Percentiles rank a stretch among this genome's conserved stretches.
Evolutionary conservation across 1,284 basidiomycete species (phyloP).

Genomic region (Rhizopogon hawkerae): DNA sequence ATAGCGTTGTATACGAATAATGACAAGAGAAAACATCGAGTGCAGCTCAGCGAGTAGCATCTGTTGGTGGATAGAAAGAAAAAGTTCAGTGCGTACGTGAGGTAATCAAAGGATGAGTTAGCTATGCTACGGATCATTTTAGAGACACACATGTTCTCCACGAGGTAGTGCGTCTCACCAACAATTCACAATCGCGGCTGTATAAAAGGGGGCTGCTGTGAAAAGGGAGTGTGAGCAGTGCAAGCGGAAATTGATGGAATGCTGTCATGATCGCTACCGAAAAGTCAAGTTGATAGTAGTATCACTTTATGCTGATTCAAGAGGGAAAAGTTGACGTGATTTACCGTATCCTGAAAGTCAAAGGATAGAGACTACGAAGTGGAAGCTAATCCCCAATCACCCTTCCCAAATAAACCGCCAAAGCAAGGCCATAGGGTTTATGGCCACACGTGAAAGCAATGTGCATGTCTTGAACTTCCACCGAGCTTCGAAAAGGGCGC

Average conservation of each 20-base stretch:
- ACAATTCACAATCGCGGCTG: not conserved
- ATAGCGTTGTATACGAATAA: not conserved
- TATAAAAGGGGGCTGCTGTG: not conserved
- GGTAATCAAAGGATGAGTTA: conserved; percentile 1
- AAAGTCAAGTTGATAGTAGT: not conserved
- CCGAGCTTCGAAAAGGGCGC: conserved; percentile 2
- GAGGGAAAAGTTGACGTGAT: not conserved
- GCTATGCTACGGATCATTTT: conserved; percentile 1
- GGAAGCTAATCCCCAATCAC: not conserved
- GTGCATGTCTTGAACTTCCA: not conserved
- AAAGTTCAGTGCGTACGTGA: not conserved
- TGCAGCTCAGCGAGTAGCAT: not conserved
- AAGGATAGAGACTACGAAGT: not conserved
- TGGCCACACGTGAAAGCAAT: not conserved
- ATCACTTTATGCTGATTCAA: not conserved
- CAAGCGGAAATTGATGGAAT: conserved; percentile 1
- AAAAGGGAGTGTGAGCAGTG: not conserved
- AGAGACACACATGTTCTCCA: conserved; percentile 1
- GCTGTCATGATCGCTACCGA: not conserved
- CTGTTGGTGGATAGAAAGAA: not conserved
- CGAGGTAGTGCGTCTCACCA: conserved; percentile 1
- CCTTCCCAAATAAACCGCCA: not conserved
- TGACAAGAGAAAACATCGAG: not conserved
- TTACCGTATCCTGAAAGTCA: not conserved
- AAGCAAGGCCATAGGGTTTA: not conserved